Conservation (phyloP, 805 yeast species). For the Candida awuae region DNA sequence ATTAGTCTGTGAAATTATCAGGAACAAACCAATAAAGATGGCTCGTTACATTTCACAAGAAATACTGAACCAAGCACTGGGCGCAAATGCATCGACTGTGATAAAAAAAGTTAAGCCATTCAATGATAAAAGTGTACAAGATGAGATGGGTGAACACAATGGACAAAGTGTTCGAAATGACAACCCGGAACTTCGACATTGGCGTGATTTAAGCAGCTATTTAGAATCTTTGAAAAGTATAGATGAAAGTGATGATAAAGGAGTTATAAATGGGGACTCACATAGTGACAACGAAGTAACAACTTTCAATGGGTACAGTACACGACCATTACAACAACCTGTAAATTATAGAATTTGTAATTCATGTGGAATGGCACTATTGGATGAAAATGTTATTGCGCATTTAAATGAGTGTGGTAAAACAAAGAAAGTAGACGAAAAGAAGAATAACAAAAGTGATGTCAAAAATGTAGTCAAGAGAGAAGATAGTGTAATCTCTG, state of each 20-base stretch:
- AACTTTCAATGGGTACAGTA: slow-evolving; percentile 2
- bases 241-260: slow-evolving; percentile 9
- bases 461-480: too few relatives aligned
- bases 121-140: background rate
- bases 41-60: too few relatives aligned
- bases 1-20: too few relatives aligned
- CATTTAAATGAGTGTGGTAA: slow-evolving; percentile 36
- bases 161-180: slow-evolving; percentile 2
- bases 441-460: background rate
- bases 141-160: background rate
- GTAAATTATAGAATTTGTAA: slow-evolving; percentile 41
- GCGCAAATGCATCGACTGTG: too few relatives aligned
- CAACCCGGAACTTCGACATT: slow-evolving; percentile 22
- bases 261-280: too few relatives aligned
- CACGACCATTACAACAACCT: slow-evolving; percentile 32
- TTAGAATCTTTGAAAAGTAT: slow-evolving; percentile 25
- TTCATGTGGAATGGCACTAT: slow-evolving; percentile 38
- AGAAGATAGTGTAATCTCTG: too few relatives aligned
- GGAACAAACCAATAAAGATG: too few relatives aligned
- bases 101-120: too few relatives aligned
- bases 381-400: slow-evolving; percentile 29
- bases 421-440: slow-evolving; percentile 8
- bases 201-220: slow-evolving; percentile 32
- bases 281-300: too few relatives aligned
- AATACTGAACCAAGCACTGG: too few relatives aligned